Evolutionary conservation across 129 eudicot genomes (phyloP), one percentile per base, ranked within the genome.

Genomic region (Smallanthus sonchifolius): DNA sequence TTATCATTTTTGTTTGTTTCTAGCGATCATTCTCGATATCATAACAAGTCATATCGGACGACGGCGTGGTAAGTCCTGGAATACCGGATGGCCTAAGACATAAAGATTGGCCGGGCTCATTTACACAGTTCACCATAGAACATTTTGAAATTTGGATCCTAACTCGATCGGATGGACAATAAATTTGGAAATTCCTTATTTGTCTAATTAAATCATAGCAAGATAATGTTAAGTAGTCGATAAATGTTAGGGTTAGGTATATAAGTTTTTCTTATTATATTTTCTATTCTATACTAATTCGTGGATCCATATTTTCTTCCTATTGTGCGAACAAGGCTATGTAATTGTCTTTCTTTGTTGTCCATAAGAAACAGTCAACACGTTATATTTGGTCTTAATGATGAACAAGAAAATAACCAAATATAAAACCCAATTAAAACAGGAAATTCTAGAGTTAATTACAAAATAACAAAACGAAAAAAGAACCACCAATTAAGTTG

Each of bases 161-260:
- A 24, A 0, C n/a, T n/a, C n/a, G n/a, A n/a, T 24, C 4, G 47
- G 11, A 13, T 48, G 55, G 55, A 48, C 2, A 48, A 48, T 48
- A 24, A 48, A 13, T 48, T 15, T 15, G 14, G 5, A 48, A 3
- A 13, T 48, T 48, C 55, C 1, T 20, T 8, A 1, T 8, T 8
- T 56, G n/a, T 56, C 15, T 28, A 56, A 56, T 56, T 15, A 8
- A 57, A 57, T 57, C 15, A 10, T 57, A 28, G 16, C 20, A 57
- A 24, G 64, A 57, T 24, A 57, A 57, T 57, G 28, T 28, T 35
- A 61, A 61, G 67, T 61, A 14, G 4, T 70, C 30, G 5, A 70
- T 47, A 54, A 51, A 69, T 34, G 30, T 69, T 55, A 48, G 48
- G 9, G 49, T 67, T 61, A 61, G 67, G 40, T 61, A 61, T 61